Evolutionary conservation across 352 stramenopile genomes (phyloP).

Genomic region (Phytophthora uliginosa): DNA sequence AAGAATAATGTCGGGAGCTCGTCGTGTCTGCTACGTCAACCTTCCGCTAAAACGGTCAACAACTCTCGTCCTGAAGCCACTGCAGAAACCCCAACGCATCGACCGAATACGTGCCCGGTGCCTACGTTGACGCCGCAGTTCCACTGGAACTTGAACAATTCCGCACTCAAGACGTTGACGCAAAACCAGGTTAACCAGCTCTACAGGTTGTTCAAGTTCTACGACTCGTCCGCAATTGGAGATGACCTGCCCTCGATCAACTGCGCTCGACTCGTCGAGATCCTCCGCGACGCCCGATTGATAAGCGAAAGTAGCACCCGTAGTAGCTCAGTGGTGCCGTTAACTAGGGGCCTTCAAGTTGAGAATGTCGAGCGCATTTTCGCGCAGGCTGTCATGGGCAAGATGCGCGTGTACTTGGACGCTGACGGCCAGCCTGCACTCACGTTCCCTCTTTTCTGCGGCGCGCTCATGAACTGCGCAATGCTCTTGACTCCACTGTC

Average conservation of each 20-base stretch:
- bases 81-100: not conserved
- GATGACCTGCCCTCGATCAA: conserved; percentile 59
- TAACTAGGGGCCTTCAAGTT: not conserved
- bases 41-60: not conserved
- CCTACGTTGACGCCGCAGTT: conserved; percentile 39
- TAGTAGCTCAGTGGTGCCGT: not conserved
- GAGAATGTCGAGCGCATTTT: conserved; percentile 56
- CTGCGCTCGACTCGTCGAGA: conserved; percentile 44
- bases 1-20: not conserved
- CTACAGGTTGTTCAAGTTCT: conserved; percentile 61
- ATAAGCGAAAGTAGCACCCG: conserved; percentile 5
- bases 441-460: conserved; percentile 67
- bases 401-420: conserved; percentile 69
- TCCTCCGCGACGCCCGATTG: conserved; percentile 49
- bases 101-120: conserved; percentile 27
- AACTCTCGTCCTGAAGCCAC: not conserved
- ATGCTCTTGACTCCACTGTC: conserved; percentile 41
- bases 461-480: conserved; percentile 61
- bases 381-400: conserved; percentile 59
- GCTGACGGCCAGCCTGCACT: conserved; percentile 55
- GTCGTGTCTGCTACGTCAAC: conserved; percentile 5
- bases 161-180: conserved; percentile 33
- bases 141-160: conserved; percentile 60
- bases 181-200: conserved; percentile 42
- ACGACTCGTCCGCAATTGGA: conserved; percentile 54